Percentiles rank a stretch among this genome's conserved stretches.
Evolutionary conservation across 75 land plant species (phyloP).

Genomic region (Isoetes taiwanensis): DNA sequence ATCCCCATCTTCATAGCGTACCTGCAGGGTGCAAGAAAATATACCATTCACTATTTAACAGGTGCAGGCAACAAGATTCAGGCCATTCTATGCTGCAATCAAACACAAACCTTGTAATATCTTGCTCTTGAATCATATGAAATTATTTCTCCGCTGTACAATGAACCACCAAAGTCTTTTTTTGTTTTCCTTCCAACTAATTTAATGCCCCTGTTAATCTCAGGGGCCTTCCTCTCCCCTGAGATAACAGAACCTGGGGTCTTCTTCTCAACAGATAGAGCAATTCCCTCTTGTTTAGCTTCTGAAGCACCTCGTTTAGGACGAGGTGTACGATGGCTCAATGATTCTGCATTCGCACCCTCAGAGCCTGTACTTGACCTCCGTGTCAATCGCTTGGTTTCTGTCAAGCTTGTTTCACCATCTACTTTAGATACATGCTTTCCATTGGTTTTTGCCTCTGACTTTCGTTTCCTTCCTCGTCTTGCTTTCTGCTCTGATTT

Average conservation of each 20-base stretch:
- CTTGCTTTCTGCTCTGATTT: constrained; percentile 8
- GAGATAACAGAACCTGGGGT: background rate
- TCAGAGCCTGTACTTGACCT: too few species aligned
- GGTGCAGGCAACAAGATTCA: background rate
- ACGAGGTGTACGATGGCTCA: too few species aligned
- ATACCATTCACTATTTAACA: background rate
- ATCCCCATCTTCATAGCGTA: constrained; percentile 17
- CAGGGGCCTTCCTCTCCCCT: background rate
- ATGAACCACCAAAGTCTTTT: constrained; percentile 20
- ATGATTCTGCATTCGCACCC: too few species aligned
- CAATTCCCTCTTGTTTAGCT: background rate
- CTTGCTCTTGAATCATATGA: constrained; percentile 20
- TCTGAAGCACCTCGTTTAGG: background rate
- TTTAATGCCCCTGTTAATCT: background rate
- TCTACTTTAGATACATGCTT: background rate
- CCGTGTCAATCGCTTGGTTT: too few species aligned
- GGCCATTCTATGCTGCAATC: background rate
- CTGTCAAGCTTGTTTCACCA: too few species aligned
- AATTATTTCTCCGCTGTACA: constrained; percentile 23
- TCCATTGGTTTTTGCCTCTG: background rate
- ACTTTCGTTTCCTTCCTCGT: constrained; percentile 5
- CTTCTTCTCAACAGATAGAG: constrained; percentile 4
- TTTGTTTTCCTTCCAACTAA: constrained; percentile 23
- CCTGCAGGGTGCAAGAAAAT: background rate
- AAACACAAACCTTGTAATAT: constrained; percentile 28